phyloP scores from a whole-genome alignment of 306 rosid species.

The Fagus sylvatica region DNA sequence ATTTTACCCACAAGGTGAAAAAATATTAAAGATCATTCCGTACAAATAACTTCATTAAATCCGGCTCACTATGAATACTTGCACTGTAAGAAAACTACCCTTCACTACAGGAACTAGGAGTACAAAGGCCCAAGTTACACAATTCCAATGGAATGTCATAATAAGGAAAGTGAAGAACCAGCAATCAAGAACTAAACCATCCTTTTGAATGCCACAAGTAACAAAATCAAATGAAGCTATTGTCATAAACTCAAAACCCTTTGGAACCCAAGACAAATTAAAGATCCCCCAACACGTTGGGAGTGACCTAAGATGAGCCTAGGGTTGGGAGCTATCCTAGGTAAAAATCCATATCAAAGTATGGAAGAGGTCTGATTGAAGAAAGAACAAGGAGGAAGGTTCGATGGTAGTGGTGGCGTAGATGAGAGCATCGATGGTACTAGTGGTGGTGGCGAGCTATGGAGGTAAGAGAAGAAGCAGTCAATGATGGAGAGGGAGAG shows the following conservation, averaged over 20 bases:
- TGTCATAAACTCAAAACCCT: constrained; percentile 67
- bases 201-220: constrained; percentile 88
- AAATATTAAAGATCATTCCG: constrained; percentile 65
- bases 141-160: constrained; percentile 88
- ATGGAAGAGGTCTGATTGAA: too few species aligned
- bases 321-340: too few species aligned
- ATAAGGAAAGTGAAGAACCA: constrained; percentile 59
- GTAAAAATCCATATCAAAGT: too few species aligned
- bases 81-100: constrained; percentile 75
- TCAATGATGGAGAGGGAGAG: too few species aligned
- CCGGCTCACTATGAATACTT: constrained; percentile 63
- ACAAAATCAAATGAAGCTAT: constrained; percentile 79
- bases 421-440: too few species aligned
- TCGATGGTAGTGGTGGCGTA: too few species aligned
- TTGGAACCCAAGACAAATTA: constrained; percentile 64
- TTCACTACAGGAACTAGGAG: constrained; percentile 42
- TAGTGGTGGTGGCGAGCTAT: too few species aligned
- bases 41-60: constrained; percentile 68
- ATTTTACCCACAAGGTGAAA: constrained; percentile 77
- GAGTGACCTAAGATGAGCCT: too few species aligned
- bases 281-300: constrained; percentile 88
- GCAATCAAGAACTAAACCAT: constrained; percentile 76
- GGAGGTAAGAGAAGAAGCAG: too few species aligned
- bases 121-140: constrained; percentile 82
- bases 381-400: too few species aligned